phyloP scores from a whole-genome alignment of 148 eudicot genomes.

The Rhododendron vialii region DNA sequence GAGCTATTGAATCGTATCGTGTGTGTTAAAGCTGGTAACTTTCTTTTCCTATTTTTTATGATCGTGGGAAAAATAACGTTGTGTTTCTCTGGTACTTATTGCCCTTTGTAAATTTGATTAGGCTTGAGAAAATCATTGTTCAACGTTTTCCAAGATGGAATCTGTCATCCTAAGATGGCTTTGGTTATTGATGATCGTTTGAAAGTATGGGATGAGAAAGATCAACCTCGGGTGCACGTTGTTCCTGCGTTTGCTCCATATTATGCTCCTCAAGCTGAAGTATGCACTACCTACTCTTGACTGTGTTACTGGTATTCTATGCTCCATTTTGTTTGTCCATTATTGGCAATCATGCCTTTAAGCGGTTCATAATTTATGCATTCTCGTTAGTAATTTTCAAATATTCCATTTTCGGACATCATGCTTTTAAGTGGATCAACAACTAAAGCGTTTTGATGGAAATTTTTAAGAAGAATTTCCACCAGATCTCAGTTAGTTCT shows the following conservation, averaged over 20 bases:
- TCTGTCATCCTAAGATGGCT: conserved; percentile 95
- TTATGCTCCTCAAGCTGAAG: conserved; percentile 99
- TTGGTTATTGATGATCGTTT: conserved; percentile 98
- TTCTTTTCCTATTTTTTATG: not conserved
- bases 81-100: conserved; percentile 1
- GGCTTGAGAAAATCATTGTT: conserved; percentile 87
- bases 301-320: conserved; percentile 1
- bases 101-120: conserved; percentile 16
- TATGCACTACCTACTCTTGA: conserved; percentile 19
- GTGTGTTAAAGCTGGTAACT: conserved; percentile 88
- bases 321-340: not conserved
- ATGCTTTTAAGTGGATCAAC: not conserved
- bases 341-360: not conserved
- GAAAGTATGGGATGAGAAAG: conserved; percentile 97
- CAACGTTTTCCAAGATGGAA: conserved; percentile 83
- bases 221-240: conserved; percentile 97
- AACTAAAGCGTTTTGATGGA: not conserved
- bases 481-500: not conserved
- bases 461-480: not conserved
- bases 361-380: not conserved
- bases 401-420: not conserved
- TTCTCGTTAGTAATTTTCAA: not conserved
- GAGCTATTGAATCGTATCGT: conserved; percentile 88
- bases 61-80: not conserved
- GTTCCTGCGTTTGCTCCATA: conserved; percentile 99